Conservation (phyloP, 2,329 filamentous ascomycete genomes). For the Ophiostoma himal-ulmi region DNA sequence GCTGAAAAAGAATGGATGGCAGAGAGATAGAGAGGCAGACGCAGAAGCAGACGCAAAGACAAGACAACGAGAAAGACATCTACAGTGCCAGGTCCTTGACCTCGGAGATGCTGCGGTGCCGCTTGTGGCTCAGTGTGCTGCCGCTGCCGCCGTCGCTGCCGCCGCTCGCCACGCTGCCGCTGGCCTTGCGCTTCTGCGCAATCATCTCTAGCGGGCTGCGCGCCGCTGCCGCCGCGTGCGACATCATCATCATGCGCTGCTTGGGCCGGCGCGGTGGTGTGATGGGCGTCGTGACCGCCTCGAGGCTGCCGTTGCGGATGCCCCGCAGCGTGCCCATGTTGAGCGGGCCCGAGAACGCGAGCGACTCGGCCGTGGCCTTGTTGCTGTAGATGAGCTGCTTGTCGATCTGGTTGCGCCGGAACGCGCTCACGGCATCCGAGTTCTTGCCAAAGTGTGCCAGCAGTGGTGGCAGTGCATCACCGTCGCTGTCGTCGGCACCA, state of each 20-base stretch:
- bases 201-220: slow-evolving; percentile 47
- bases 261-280: slow-evolving; percentile 60
- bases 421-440: slow-evolving; percentile 66
- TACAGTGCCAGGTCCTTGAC: slow-evolving; percentile 37
- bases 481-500: slow-evolving; percentile 27
- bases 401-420: slow-evolving; percentile 63
- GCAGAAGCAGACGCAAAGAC: background rate
- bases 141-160: slow-evolving; percentile 35
- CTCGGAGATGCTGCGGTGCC: slow-evolving; percentile 55
- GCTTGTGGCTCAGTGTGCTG: slow-evolving; percentile 46
- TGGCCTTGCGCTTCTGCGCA: slow-evolving; percentile 48
- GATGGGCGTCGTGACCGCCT: slow-evolving; percentile 60
- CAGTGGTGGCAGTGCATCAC: slow-evolving; percentile 44
- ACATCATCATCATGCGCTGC: slow-evolving; percentile 36
- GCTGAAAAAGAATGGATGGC: background rate
- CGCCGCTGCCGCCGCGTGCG: slow-evolving; percentile 34
- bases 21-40: background rate
- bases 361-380: slow-evolving; percentile 56
- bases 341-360: slow-evolving; percentile 56
- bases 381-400: slow-evolving; percentile 56
- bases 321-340: slow-evolving; percentile 56
- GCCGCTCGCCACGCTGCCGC: slow-evolving; percentile 8
- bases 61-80: background rate
- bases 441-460: slow-evolving; percentile 63
- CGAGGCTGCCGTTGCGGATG: slow-evolving; percentile 60